Conservation (phyloP, 768 basidiomycete genomes). For the Rhizopogon sp. region DNA sequence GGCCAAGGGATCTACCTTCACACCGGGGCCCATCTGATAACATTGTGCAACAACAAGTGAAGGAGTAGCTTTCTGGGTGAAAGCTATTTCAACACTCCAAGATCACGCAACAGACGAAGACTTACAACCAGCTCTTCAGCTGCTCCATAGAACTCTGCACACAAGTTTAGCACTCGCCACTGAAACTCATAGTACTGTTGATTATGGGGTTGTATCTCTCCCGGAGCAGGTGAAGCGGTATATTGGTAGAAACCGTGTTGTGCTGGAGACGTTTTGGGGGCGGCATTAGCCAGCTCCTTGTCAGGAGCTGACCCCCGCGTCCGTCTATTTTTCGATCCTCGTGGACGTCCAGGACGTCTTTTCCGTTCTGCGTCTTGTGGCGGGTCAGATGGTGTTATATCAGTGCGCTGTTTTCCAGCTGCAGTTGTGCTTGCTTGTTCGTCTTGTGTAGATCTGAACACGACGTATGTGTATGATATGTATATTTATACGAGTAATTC, state of each 20-base stretch:
- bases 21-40: constrained; percentile 66
- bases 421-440: constrained; percentile 11
- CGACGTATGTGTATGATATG: constrained; percentile 6
- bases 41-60: constrained; percentile 76
- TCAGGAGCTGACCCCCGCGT: constrained; percentile 30
- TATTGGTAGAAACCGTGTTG: constrained; percentile 43
- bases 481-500: constrained; percentile 7
- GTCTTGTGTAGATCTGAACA: constrained; percentile 17
- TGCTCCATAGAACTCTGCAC: constrained; percentile 81
- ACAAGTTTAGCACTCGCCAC: constrained; percentile 78
- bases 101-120: constrained; percentile 15
- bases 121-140: constrained; percentile 81
- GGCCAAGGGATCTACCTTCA: constrained; percentile 66
- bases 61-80: constrained; percentile 46
- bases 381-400: constrained; percentile 24
- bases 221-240: constrained; percentile 34
- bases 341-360: constrained; percentile 72
- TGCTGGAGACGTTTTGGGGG: constrained; percentile 25
- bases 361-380: constrained; percentile 41
- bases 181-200: constrained; percentile 84
- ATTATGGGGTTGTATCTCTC: constrained; percentile 56
- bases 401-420: constrained; percentile 15
- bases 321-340: constrained; percentile 74
- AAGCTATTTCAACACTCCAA: constrained; percentile 8
- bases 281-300: constrained; percentile 15